Base-by-base conservation (phyloP, 2,329 filamentous ascomycete species). In the Xylariales sp. region DNA sequence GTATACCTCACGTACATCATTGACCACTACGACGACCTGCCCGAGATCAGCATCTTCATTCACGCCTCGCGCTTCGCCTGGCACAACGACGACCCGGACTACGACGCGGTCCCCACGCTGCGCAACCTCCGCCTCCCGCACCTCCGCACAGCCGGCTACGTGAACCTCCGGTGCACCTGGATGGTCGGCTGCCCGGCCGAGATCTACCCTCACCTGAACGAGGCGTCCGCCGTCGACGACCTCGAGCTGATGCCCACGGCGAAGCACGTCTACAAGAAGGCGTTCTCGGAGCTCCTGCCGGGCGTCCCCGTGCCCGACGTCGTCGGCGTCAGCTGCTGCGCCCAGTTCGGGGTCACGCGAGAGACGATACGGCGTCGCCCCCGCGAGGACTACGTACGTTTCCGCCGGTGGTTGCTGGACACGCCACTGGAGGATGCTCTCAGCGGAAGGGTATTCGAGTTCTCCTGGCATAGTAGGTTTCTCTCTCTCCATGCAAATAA, bases 381-480 rank as follows among this genome's bases (percentile, higher is more conserved):
- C 4, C 56, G 57, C 30, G 62, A 63, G 8, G 74, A 77, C 41
- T 84, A 83, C 46, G 50, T 74, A 13, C 66, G 66, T 27, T 76
- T 73, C 52, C 66, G 78, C 5, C 60, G 78, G 31, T 84, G 80
- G 81, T 46, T 83, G 28, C 51, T 80, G n/a, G 63, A 67, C 8
- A 78, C 78, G 3, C 57, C 68, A 5, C 54, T 78, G 35, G 65
- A 65, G 5, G 76, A 82, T 51, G 66, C 67, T 14, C 56, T 72
- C 18, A 78, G 71, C 19, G 80, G 79, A 2, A 63, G 79, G 16
- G 69, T 83, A 3, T 70, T 82, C 53, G 80, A 84, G 52, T 83
- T 81, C 48, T 57, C 79, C 14, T 85, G 80, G 80, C 81, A 84
- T 54, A 68, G 78, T 55, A 66, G 70, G 55, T 74, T 66, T 41